Base-by-base conservation (phyloP, 306 rosid species). In the Citrullus mucosospermus region DNA sequence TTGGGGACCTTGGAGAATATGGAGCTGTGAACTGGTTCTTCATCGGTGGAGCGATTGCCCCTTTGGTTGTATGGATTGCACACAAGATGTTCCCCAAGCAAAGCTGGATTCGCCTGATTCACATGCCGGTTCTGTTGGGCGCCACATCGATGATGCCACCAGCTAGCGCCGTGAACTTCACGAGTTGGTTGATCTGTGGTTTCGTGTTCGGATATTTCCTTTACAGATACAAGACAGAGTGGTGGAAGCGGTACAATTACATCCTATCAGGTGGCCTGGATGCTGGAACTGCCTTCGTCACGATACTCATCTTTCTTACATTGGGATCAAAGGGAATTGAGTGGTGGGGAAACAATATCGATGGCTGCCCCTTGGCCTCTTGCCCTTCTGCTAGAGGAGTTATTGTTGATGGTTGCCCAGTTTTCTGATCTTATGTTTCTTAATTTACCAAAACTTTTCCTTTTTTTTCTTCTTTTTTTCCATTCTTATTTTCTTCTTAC, bases 241-340 rank as follows among this genome's bases (percentile, higher is more conserved):
- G 83, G 93, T 93, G 95, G 96, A 84, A 82, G 76, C 84, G 89
- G 16, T 88, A 84, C 78, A 93, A 93, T 68, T 91, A 88, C 77
- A 88, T 93, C 38, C 50, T 93, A 18, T 93, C 93, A 0, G 98
- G 93, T 6, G 95, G 93, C n/a, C 86, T 93, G 51, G 96, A 91
- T 77, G 96, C 98, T 5, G 98, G 96, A 85, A 91, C 93, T 15
- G 91, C 98, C 25, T 89, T 93, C 76, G 86, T 87, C 88, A 82
- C 93, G 13, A 78, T 93, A 80, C 70, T 91, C 32, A 14, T 89
- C 39, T 93, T 91, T 81, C 79, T 89, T 67, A 25, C 85, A 8
- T 54, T 91, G 79, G 88, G 88, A 57, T 58, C 86, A 32, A 78
- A 18, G 7, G 51, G 51, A 74, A 82, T 90, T 65, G 9, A 63